phyloP scores from a whole-genome alignment of 73 alveolate genomes.

The Diophrys sp. region DNA sequence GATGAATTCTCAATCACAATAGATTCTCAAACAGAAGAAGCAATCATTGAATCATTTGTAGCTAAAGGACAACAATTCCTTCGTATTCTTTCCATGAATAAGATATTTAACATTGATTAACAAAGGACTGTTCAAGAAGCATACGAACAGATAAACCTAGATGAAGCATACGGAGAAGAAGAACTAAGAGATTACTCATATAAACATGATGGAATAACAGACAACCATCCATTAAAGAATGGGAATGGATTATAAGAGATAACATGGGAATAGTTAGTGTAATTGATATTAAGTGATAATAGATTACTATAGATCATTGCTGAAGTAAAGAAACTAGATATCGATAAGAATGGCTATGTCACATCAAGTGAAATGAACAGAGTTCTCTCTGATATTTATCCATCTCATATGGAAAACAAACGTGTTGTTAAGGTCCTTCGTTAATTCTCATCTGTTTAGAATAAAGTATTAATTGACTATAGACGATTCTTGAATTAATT shows the following conservation, averaged over 20 bases:
- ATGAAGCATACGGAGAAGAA: constrained; percentile 23
- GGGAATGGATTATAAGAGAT: neutral
- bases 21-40: neutral
- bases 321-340: constrained; percentile 30
- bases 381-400: constrained; percentile 25
- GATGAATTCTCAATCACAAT: neutral
- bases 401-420: constrained; percentile 13
- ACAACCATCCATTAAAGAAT: neutral
- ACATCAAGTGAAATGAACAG: constrained; percentile 24
- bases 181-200: neutral
- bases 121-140: neutral
- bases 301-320: constrained; percentile 12
- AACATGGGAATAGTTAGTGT: neutral
- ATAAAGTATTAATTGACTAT: constrained; percentile 35
- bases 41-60: neutral
- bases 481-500: constrained; percentile 14
- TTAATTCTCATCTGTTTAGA: constrained; percentile 28
- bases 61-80: neutral
- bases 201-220: neutral
- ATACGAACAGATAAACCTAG: constrained; percentile 5
- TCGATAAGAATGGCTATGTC: constrained; percentile 44
- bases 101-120: neutral
- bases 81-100: neutral
- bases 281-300: constrained; percentile 2
- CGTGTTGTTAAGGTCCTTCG: constrained; percentile 16